Percentiles rank a stretch among this genome's conserved stretches.
These are phyloP conservation scores for Schizonepeta tenuifolia DNA, from an alignment of 257 asterid genomes.

Conservation along the genomic window DNA sequence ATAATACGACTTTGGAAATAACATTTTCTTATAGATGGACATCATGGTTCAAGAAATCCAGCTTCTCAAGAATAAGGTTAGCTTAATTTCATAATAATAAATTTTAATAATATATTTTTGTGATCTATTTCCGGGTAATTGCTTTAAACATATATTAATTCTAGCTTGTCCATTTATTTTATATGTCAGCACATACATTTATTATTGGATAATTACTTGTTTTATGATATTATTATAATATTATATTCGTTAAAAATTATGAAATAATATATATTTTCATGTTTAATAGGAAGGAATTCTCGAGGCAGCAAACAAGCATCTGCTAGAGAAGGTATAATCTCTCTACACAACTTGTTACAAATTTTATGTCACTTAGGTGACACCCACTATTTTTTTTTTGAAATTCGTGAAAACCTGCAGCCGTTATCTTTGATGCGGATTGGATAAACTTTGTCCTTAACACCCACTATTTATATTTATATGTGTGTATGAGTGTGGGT, in stretches of 20 bases:
- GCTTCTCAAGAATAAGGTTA: constrained; percentile 77
- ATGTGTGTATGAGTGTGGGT: no score
- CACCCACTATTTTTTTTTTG: no score
- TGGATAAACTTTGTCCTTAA: no score
- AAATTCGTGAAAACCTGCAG: no score
- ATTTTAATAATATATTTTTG: not conserved
- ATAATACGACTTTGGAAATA: not conserved
- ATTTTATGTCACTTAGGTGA: not conserved
- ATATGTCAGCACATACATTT: no score
- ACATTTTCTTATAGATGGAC: constrained; percentile 61
- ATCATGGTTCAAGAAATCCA: constrained; percentile 86
- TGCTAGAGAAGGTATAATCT: constrained; percentile 65
- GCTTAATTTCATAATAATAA: not conserved
- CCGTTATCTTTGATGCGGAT: no score
- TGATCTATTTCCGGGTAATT: not conserved
- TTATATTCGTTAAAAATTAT: not conserved
- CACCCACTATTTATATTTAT: no score
- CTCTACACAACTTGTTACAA: not conserved
- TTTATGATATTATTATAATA: not conserved
- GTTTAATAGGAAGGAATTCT: constrained; percentile 74
- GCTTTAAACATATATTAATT: no score
- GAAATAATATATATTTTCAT: not conserved
- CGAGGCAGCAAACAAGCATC: constrained; percentile 76
- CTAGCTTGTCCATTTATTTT: no score
- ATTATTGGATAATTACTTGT: no score